Evolutionary conservation across 768 basidiomycete species (phyloP).

Genomic region (Podaxis carcinomalis): DNA sequence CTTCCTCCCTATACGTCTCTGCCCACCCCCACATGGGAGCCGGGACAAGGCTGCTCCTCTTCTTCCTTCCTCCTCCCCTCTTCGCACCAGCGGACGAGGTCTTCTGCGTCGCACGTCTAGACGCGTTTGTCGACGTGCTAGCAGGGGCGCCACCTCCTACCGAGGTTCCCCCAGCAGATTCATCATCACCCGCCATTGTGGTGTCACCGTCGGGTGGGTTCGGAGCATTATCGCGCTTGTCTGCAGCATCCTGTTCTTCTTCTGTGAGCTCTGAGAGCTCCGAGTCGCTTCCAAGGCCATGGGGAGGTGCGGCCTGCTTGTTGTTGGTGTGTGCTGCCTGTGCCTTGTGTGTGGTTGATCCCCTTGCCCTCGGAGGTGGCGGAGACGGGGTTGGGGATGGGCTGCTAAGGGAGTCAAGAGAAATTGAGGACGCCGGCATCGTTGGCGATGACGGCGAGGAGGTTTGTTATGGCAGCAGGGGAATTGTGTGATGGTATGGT

Average conservation of each 20-base stretch:
- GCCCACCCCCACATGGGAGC: slow-evolving; percentile 89
- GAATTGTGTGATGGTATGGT: slow-evolving; percentile 18
- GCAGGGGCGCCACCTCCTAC: slow-evolving; percentile 1
- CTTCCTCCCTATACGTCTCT: slow-evolving; percentile 41
- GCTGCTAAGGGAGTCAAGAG: slow-evolving; percentile 61
- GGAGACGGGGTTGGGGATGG: slow-evolving; percentile 58
- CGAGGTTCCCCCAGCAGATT: slow-evolving; percentile 16
- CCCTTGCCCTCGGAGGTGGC: slow-evolving; percentile 23
- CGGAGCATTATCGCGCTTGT: slow-evolving; percentile 21
- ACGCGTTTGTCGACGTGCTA: slow-evolving; percentile 21
- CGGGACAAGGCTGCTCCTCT: slow-evolving; percentile 68
- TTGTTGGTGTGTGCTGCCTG: slow-evolving; percentile 22
- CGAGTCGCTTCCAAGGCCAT: slow-evolving; percentile 54
- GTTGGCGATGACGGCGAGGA: slow-evolving; percentile 25
- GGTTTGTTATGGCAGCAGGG: slow-evolving; percentile 13
- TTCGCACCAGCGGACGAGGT: slow-evolving; percentile 19
- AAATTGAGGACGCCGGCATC: slow-evolving; percentile 33
- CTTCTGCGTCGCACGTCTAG: slow-evolving; percentile 10
- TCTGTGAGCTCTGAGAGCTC: slow-evolving; percentile 84
- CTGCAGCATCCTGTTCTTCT: slow-evolving; percentile 57
- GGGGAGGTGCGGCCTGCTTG: slow-evolving; percentile 14
- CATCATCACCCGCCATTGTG: slow-evolving; percentile 17
- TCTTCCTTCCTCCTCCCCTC: slow-evolving; percentile 34
- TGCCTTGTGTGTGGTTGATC: slow-evolving; percentile 13
- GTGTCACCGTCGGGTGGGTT: slow-evolving; percentile 15